These are phyloP conservation scores for Pestalotiopsis sp. DNA, from an alignment of 2,329 filamentous ascomycete species.

Conservation along the genomic window DNA sequence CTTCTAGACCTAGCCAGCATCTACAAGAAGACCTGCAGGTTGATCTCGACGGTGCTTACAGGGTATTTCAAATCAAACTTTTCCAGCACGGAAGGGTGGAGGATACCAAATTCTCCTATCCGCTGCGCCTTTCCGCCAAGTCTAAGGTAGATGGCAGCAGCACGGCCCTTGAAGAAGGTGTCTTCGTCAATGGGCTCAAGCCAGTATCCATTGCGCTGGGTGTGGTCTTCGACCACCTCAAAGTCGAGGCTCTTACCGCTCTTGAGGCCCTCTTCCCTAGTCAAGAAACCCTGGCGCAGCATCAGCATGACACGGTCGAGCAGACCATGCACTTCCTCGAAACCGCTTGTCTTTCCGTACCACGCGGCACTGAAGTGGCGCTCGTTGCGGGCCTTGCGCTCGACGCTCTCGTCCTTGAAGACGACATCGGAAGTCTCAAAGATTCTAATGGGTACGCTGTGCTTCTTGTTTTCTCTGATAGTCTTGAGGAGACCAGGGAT, in stretches of 20 bases:
- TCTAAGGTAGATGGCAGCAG: constrained; percentile 80
- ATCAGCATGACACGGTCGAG: constrained; percentile 91
- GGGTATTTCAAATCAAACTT: constrained; percentile 59
- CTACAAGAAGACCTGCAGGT: constrained; percentile 90
- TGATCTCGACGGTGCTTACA: constrained; percentile 91
- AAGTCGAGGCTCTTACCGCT: constrained; percentile 53
- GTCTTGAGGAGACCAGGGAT: constrained; percentile 79
- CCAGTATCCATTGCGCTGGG: constrained; percentile 79
- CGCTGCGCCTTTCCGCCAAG: constrained; percentile 72
- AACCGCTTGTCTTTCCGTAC: constrained; percentile 92
- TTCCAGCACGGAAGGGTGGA: constrained; percentile 93
- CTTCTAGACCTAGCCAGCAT: neutral
- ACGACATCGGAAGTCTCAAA: constrained; percentile 80
- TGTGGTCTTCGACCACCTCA: constrained; percentile 54
- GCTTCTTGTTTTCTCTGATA: constrained; percentile 76
- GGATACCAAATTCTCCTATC: constrained; percentile 86
- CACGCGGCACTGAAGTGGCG: constrained; percentile 82
- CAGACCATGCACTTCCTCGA: constrained; percentile 93
- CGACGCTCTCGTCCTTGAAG: constrained; percentile 79
- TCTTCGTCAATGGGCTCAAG: constrained; percentile 89
- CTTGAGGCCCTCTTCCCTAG: constrained; percentile 69
- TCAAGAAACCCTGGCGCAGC: constrained; percentile 82
- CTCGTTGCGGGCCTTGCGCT: constrained; percentile 90
- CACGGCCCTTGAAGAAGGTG: constrained; percentile 90
- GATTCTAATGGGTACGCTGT: constrained; percentile 74